Evolutionary conservation across 2,329 filamentous ascomycete genomes (phyloP).

Genomic region (Hortaea werneckii): DNA sequence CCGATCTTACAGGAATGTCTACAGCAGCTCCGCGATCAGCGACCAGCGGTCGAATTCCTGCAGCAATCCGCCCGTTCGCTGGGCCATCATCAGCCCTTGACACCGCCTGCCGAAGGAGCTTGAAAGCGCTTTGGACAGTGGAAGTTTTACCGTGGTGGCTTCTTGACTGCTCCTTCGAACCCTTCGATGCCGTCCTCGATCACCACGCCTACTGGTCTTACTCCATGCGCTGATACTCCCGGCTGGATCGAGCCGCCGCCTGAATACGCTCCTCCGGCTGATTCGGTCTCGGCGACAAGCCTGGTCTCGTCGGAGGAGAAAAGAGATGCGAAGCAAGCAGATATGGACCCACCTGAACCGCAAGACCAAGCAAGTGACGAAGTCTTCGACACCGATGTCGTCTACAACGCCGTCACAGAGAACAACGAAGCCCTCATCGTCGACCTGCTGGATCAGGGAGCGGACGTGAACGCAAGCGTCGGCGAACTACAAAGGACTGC

Average conservation of each 20-base stretch:
- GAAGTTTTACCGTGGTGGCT: not conserved
- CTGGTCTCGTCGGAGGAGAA: conserved; percentile 6
- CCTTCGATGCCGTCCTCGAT: not conserved
- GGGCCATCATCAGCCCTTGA: not conserved
- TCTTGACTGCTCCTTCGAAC: not conserved
- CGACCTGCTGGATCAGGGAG: conserved; percentile 10
- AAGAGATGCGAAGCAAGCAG: conserved; percentile 6
- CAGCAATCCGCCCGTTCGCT: not conserved
- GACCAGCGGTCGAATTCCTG: conserved; percentile 12
- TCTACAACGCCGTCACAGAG: conserved; percentile 15
- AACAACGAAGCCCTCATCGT: conserved; percentile 11
- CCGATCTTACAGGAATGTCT: conserved; percentile 3
- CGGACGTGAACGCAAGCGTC: conserved; percentile 9
- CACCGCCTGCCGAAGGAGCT: not conserved
- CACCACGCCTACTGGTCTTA: conserved; percentile 12
- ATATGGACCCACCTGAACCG: conserved; percentile 2
- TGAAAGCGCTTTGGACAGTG: no score
- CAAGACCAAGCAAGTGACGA: conserved; percentile 6
- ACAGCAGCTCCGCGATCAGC: conserved; percentile 13
- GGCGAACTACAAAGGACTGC: conserved; percentile 19
- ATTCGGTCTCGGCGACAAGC: not conserved
- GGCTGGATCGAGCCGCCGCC: conserved; percentile 21
- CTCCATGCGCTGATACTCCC: conserved; percentile 11
- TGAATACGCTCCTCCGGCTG: conserved; percentile 16
- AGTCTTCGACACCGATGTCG: conserved; percentile 8